phyloP scores from a whole-genome alignment of 2,329 filamentous ascomycete species.

The Cladosporium sphaerospermum region DNA sequence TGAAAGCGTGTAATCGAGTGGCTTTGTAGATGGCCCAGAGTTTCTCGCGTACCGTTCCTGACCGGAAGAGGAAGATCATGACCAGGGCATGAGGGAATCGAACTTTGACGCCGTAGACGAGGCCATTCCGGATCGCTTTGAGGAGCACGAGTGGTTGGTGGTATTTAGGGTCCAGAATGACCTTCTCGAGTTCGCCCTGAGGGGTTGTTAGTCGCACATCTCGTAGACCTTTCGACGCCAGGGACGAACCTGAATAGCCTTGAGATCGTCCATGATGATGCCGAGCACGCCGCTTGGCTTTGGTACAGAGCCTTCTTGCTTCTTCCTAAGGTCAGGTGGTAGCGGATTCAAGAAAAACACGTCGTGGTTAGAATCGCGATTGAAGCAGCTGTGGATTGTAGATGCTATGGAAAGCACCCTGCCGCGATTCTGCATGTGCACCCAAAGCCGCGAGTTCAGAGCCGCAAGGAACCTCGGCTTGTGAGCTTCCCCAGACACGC shows the following conservation, averaged over 20 bases:
- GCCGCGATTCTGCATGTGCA: slow-evolving; percentile 11
- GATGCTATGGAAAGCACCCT: not conserved
- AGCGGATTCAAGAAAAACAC: too few species aligned
- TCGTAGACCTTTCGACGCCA: too few species aligned
- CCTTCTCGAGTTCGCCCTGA: slow-evolving; percentile 52
- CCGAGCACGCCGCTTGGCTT: not conserved
- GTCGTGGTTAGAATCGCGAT: too few species aligned
- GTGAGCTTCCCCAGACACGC: not conserved
- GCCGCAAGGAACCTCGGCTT: slow-evolving; percentile 8
- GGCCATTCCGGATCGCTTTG: slow-evolving; percentile 93
- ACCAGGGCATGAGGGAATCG: slow-evolving; percentile 97
- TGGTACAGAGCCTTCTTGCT: too few species aligned
- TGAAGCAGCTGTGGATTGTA: not conserved
- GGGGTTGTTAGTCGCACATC: not conserved
- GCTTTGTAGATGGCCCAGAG: slow-evolving; percentile 70
- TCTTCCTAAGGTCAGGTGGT: too few species aligned
- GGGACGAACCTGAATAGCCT: slow-evolving; percentile 1
- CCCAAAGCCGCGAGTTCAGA: not conserved
- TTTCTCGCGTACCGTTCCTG: slow-evolving; percentile 75
- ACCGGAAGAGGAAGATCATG: slow-evolving; percentile 96
- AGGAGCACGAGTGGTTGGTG: slow-evolving; percentile 77
- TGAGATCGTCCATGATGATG: slow-evolving; percentile 11
- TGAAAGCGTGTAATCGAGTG: slow-evolving; percentile 82
- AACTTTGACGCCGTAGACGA: slow-evolving; percentile 94
- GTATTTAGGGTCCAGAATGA: slow-evolving; percentile 76